phyloP scores from a whole-genome alignment of 345 rosid genomes.

The Turritis glabra region DNA sequence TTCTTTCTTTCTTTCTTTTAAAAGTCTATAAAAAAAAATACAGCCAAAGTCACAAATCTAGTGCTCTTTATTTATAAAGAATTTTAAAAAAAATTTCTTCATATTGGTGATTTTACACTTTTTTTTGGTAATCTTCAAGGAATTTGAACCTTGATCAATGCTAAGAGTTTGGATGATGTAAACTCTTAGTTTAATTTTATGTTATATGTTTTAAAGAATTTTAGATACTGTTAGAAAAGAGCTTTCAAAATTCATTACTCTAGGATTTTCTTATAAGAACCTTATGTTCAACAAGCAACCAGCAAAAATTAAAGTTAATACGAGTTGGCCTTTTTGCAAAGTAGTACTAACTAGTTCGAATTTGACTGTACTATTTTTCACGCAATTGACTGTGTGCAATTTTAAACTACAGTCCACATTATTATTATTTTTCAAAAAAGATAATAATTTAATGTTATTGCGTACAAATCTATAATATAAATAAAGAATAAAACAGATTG shows the following conservation, averaged over 20 bases:
- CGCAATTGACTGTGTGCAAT: background rate
- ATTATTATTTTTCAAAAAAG: too few species aligned
- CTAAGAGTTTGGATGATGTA: background rate
- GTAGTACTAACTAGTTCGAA: background rate
- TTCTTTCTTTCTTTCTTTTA: background rate
- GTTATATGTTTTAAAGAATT: background rate
- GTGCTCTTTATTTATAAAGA: background rate
- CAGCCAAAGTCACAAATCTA: background rate
- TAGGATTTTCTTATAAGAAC: background rate
- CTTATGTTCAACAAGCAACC: background rate
- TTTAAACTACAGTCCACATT: background rate
- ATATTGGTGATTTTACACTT: too few species aligned
- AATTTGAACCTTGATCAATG: background rate
- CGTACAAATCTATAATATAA: background rate
- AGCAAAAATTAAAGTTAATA: background rate
- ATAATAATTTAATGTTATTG: background rate
- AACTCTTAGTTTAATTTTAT: too few species aligned
- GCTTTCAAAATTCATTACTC: background rate
- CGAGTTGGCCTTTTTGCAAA: background rate
- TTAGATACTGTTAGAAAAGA: background rate
- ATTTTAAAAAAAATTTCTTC: too few species aligned
- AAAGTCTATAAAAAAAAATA: conserved; percentile 1
- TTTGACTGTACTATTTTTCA: background rate
- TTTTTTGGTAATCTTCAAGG: background rate
- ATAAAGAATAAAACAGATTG: background rate